A percentile compares a stretch with the other conserved stretches of the same genome.
Conservation (phyloP, 805 yeast species). For the Wickerhamiella cacticola region DNA sequence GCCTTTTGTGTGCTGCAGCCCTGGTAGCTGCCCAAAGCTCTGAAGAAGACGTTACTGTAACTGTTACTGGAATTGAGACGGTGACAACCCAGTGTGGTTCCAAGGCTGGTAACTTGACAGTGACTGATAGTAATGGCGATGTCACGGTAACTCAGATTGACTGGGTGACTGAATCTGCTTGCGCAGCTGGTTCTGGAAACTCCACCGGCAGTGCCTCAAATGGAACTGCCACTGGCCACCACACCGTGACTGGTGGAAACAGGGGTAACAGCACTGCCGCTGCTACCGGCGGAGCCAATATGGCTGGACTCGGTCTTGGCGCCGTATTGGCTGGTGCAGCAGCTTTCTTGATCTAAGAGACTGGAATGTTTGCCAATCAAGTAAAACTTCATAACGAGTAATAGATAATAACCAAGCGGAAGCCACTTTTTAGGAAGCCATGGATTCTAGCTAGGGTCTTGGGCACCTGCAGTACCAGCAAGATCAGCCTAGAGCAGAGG, state of each 20-base stretch:
- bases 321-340: neutral
- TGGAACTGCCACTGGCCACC: neutral
- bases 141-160: constrained; percentile 1
- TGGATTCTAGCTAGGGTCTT: no score
- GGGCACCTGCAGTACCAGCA: no score
- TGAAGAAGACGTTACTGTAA: constrained; percentile 14
- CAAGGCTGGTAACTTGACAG: neutral
- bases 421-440: no score
- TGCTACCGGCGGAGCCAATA: neutral
- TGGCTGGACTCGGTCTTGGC: neutral
- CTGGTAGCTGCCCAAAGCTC: constrained; percentile 2
- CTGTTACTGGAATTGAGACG: constrained; percentile 1
- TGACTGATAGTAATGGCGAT: constrained; percentile 1
- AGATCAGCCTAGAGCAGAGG: no score
- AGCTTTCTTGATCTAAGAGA: neutral
- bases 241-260: neutral
- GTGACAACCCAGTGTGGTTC: neutral
- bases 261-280: neutral
- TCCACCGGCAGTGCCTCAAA: neutral
- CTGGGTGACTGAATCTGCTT: constrained; percentile 2
- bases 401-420: no score
- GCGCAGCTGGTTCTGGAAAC: neutral
- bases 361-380: no score
- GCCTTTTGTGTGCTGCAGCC: neutral
- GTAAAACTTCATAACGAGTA: no score